phyloP scores from a whole-genome alignment of 805 yeast species.

The Zygoascus tannicola region DNA sequence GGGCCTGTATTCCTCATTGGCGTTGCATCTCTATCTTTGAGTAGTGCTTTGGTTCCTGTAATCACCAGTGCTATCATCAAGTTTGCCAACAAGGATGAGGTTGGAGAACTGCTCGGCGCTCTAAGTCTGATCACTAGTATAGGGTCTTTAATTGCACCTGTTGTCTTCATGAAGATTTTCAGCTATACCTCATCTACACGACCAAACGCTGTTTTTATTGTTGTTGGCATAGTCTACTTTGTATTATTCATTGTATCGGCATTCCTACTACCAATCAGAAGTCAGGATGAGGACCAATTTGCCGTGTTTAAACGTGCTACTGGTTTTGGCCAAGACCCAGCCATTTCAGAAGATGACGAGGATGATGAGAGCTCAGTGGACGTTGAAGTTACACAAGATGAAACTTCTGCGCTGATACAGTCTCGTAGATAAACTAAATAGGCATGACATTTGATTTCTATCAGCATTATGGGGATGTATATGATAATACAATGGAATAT shows the following conservation, averaged over 20 bases:
- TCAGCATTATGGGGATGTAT: too few relatives aligned
- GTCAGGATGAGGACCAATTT: background rate
- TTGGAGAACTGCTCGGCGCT: constrained; percentile 2
- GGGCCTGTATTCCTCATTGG: background rate
- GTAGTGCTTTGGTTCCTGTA: background rate
- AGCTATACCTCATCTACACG: constrained; percentile 13
- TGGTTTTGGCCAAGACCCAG: too few relatives aligned
- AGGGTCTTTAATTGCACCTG: constrained; percentile 10
- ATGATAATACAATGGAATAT: too few relatives aligned
- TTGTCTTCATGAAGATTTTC: constrained; percentile 14
- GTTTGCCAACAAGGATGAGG: constrained; percentile 3
- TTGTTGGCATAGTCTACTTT: constrained; percentile 11
- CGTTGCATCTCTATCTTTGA: background rate
- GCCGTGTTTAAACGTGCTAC: background rate
- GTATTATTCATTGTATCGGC: constrained; percentile 2
- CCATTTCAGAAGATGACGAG: too few relatives aligned
- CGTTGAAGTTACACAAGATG: too few relatives aligned
- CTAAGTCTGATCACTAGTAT: background rate
- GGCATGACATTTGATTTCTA: too few relatives aligned
- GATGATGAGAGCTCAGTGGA: too few relatives aligned
- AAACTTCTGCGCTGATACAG: too few relatives aligned
- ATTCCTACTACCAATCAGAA: constrained; percentile 1
- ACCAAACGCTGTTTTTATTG: constrained; percentile 16
- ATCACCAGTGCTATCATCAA: background rate
- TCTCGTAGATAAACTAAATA: too few relatives aligned